Conservation (phyloP, 176 grass and related monocot species). For the Echinochloa phyllopogon region DNA sequence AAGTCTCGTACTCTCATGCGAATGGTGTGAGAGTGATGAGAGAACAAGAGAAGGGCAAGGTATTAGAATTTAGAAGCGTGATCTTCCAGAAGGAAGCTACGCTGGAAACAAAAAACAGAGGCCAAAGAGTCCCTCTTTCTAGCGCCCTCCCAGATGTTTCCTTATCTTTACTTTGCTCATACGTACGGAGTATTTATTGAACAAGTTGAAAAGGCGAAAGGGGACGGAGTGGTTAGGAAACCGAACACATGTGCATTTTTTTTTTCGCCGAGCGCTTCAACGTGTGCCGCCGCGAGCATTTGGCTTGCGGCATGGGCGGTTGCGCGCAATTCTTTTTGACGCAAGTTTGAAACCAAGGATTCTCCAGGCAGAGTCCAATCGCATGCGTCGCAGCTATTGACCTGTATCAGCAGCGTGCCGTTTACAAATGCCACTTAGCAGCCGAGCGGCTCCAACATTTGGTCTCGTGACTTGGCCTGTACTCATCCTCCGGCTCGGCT, state of each 20-base stretch:
- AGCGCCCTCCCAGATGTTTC: background rate
- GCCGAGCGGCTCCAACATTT: background rate
- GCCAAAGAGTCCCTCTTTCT: too few species aligned
- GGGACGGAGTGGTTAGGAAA: constrained; percentile 1
- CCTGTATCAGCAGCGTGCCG: background rate
- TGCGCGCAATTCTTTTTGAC: background rate
- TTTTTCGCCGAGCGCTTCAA: background rate
- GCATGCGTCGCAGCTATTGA: background rate
- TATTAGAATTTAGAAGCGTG: background rate
- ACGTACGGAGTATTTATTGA: background rate
- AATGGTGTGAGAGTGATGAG: background rate
- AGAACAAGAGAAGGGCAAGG: background rate
- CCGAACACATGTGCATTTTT: background rate
- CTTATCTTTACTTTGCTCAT: background rate
- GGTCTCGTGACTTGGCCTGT: background rate
- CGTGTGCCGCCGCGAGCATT: background rate
- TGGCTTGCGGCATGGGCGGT: background rate
- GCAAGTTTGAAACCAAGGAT: background rate
- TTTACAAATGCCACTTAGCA: background rate
- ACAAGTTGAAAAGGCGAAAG: background rate
- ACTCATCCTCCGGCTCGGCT: background rate
- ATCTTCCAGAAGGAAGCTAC: background rate
- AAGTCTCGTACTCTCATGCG: background rate
- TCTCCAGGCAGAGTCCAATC: background rate
- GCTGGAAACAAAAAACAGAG: background rate